phyloP scores from a whole-genome alignment of 345 rosid genomes.

The Luvunga scandens region DNA sequence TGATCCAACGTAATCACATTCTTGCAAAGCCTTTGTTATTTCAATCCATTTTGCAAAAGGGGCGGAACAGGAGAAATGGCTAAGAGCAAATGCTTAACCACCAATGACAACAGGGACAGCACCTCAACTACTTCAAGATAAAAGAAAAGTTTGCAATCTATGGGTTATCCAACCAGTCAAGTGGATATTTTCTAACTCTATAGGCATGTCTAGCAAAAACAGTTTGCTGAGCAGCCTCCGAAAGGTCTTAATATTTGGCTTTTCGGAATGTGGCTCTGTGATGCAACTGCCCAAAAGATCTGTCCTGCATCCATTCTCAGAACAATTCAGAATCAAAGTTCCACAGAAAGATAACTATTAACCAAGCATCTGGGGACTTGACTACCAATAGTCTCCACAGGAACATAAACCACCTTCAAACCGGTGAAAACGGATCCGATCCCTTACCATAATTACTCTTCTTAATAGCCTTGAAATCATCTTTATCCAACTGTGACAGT shows the following conservation, averaged over 20 bases:
- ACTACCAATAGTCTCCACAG: conserved; percentile 69
- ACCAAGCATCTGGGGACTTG: not conserved
- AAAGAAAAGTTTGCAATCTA: not conserved
- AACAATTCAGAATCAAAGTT: not conserved
- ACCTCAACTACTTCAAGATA: not conserved
- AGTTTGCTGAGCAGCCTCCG: not conserved
- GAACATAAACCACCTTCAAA: conserved; percentile 82
- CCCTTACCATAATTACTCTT: conserved; percentile 69
- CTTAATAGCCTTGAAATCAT: conserved; percentile 51
- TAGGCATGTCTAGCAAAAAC: not conserved
- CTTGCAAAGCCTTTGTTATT: not conserved
- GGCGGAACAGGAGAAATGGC: not conserved
- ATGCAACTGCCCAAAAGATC: not conserved
- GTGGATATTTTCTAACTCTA: not conserved
- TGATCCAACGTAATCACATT: not conserved
- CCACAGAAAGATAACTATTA: not conserved
- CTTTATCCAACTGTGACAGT: conserved; percentile 81
- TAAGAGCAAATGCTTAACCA: not conserved
- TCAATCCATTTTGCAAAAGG: not conserved
- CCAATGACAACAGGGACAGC: not conserved
- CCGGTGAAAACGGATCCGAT: conserved; percentile 73
- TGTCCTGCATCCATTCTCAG: not conserved
- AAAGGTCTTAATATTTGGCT: not conserved
- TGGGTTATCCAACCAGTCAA: not conserved
- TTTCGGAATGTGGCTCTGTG: not conserved